Percentiles rank a stretch among this genome's conserved stretches.
These are phyloP conservation scores for Ceraceosorus guamensis DNA, from an alignment of 1,284 basidiomycete genomes.

Conservation along the genomic window DNA sequence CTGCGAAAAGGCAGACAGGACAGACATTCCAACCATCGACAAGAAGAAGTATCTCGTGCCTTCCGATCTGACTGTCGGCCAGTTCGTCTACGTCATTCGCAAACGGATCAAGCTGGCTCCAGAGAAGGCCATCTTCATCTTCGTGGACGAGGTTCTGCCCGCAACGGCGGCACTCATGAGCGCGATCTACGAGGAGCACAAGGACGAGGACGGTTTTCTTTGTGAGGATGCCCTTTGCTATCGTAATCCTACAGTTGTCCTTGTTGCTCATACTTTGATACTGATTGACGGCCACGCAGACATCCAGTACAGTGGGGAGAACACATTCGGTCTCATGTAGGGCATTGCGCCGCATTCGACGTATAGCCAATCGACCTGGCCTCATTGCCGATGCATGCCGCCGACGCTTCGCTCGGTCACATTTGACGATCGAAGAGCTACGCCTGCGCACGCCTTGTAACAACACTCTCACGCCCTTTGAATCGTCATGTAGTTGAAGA, in stretches of 20 bases:
- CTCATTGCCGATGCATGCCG: no score
- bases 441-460: no score
- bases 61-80: slow-evolving; percentile 81
- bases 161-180: slow-evolving; percentile 98
- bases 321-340: slow-evolving; percentile 20
- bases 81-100: slow-evolving; percentile 99
- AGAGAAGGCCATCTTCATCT: slow-evolving; percentile 70
- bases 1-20: slow-evolving; percentile 98
- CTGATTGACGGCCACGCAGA: slow-evolving; percentile 1
- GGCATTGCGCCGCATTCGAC: no score
- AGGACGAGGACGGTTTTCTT: slow-evolving; percentile 47
- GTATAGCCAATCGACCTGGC: no score
- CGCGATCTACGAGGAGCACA: slow-evolving; percentile 96
- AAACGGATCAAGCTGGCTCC: slow-evolving; percentile 99
- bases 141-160: slow-evolving; percentile 82
- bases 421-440: no score
- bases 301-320: slow-evolving; percentile 42
- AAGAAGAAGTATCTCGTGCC: slow-evolving; percentile 99
- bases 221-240: neutral
- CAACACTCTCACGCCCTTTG: no score
- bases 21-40: slow-evolving; percentile 98
- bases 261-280: slow-evolving; percentile 16
- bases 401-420: no score
- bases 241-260: neutral
- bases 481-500: no score